Evolutionary conservation across 768 basidiomycete genomes (phyloP).

Genomic region (Tephrocybe sp.): DNA sequence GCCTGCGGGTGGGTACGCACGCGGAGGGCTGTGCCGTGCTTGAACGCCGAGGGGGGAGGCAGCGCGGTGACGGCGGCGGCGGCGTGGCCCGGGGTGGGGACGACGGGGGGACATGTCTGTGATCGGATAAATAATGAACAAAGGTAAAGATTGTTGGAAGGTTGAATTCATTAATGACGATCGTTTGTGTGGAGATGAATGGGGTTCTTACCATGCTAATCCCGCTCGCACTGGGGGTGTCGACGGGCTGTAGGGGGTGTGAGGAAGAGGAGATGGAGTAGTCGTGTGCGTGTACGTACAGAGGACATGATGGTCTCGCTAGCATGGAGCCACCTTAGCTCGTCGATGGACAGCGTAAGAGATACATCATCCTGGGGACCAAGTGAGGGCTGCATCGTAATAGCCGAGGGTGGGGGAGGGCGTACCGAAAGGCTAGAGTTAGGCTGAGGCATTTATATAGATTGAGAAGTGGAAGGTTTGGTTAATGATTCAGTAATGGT

Average conservation of each 20-base stretch:
- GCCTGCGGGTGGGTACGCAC: conserved; percentile 5
- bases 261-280: neutral
- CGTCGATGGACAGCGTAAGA: conserved; percentile 40
- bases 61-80: neutral
- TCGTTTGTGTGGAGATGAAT: neutral
- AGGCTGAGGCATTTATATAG: neutral
- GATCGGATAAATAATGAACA: neutral
- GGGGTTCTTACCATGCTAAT: too few species aligned
- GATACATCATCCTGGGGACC: conserved; percentile 28
- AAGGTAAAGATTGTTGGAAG: too few species aligned
- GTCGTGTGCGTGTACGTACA: conserved; percentile 1
- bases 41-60: conserved; percentile 14
- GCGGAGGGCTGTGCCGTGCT: conserved; percentile 6
- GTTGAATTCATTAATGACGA: too few species aligned
- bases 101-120: neutral
- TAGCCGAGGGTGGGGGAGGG: neutral
- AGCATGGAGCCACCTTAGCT: conserved; percentile 50
- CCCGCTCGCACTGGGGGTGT: neutral
- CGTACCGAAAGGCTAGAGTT: neutral
- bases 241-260: neutral
- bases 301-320: conserved; percentile 24
- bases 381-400: conserved; percentile 5
- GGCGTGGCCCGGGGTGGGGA: neutral
- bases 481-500: neutral
- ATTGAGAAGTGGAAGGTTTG: neutral